Conservation (phyloP, 768 basidiomycete species). For the Leccinum pellstonianum region DNA sequence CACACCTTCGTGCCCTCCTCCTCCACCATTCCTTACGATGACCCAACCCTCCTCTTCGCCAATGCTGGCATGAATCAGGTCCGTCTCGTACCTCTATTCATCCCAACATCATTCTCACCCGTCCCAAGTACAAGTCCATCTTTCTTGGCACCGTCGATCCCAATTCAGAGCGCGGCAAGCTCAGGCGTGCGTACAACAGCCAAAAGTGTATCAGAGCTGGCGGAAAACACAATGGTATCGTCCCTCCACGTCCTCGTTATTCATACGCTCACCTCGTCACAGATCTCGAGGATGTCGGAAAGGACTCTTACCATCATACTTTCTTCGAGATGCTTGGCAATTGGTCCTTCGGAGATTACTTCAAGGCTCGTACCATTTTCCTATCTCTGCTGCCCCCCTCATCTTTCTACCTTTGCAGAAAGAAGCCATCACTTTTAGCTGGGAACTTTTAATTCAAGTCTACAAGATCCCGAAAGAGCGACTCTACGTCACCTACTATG, state of each 20-base stretch:
- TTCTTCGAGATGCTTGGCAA: slow-evolving; percentile 99
- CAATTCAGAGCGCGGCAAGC: slow-evolving; percentile 83
- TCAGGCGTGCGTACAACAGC: slow-evolving; percentile 91
- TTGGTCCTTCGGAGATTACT: slow-evolving; percentile 99
- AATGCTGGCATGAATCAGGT: slow-evolving; percentile 99
- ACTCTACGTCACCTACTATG: slow-evolving; percentile 97
- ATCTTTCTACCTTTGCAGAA: slow-evolving; percentile 47
- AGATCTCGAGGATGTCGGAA: slow-evolving; percentile 99
- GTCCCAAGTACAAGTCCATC: slow-evolving; percentile 83
- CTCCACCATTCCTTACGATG: slow-evolving; percentile 93
- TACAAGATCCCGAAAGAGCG: slow-evolving; percentile 87
- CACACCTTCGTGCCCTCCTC: slow-evolving; percentile 93
- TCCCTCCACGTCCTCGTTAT: neutral
- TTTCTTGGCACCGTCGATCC: slow-evolving; percentile 99
- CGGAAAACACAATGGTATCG: slow-evolving; percentile 93
- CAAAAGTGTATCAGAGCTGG: slow-evolving; percentile 99
- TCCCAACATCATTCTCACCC: slow-evolving; percentile 12
- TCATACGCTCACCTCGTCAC: slow-evolving; percentile 3
- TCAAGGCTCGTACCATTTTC: slow-evolving; percentile 66
- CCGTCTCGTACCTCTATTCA: slow-evolving; percentile 13
- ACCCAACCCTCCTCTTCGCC: slow-evolving; percentile 95
- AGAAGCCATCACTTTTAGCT: slow-evolving; percentile 91
- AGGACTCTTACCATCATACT: slow-evolving; percentile 96
- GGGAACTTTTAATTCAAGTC: slow-evolving; percentile 90
- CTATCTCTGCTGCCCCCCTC: neutral